Base-by-base conservation (phyloP, 2,329 filamentous ascomycete species). In the Ceratocystis albifundus region DNA sequence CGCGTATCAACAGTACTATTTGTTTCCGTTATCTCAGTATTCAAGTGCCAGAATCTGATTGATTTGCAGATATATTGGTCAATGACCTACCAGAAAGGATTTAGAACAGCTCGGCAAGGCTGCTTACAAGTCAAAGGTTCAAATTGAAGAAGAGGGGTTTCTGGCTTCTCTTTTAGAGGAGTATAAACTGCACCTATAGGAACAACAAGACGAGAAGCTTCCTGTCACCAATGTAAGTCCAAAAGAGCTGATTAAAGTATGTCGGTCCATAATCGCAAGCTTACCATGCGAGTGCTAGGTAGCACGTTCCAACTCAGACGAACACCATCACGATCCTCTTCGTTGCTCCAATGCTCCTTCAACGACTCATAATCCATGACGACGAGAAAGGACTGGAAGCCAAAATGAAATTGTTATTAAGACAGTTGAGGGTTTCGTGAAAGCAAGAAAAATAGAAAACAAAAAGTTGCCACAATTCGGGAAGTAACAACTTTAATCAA, bases 271-370 rank as follows among this genome's bases (percentile, higher is more conserved):
- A 2, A 15, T 10, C 22, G 8, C 17, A 4, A 53, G 7, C 83
- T 72, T 72, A 90, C 92, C 91, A 99, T 96, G 75, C 94, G 90
- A 74, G 93, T 93, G 80, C 92, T 96, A 62, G 94, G 94, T 74
- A 99, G 96, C 69, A 95, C 95, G 76, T 99, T 99, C 94, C 94
- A 99, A 78, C 93, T 96, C 71, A 99, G 82, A 70, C 94, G 87
- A 73, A 97, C 85, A 69, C 94, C 94, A 85, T 99, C 94, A 71
- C 90, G 87, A 74, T 99, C 94, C 80, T 99, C 94, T 68, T 96
- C 87, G 76, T 96, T 91, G 73, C 88, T 90, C 92, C 92, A 96
- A 79, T 93, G 88, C 78, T 96, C 92, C 79, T 96, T 96, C 71
- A 96, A 80, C 71, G 86, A 83, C 76, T 96, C 92, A 81, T 90